Conservation (phyloP, 208 protist species). For the Kentomonas sorsogonicus region DNA sequence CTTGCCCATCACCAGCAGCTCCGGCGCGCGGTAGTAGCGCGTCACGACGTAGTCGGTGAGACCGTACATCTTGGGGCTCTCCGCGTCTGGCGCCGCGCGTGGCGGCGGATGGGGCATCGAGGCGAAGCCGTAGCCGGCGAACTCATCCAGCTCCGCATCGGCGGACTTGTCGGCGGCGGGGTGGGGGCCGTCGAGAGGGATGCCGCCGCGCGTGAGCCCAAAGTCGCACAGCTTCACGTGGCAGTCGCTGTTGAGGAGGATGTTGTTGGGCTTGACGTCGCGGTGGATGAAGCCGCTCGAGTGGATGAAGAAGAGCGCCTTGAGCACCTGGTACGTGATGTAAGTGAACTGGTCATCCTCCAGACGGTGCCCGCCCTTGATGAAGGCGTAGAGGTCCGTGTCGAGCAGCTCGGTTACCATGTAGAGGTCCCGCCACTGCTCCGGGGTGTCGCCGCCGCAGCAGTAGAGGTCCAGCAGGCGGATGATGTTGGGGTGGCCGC, state of each 20-base stretch:
- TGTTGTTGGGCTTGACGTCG: constrained; percentile 79
- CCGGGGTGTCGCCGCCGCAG: constrained; percentile 50
- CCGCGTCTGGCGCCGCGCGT: background rate
- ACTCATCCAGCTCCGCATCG: constrained; percentile 14
- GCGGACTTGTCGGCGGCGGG: background rate
- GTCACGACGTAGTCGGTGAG: constrained; percentile 94
- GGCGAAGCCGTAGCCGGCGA: constrained; percentile 21
- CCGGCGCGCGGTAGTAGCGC: constrained; percentile 97
- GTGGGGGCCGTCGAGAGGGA: constrained; percentile 10
- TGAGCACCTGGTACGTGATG: constrained; percentile 92
- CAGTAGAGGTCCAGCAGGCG: constrained; percentile 81
- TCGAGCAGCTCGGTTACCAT: constrained; percentile 79
- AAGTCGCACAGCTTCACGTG: constrained; percentile 74
- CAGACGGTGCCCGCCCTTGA: constrained; percentile 79
- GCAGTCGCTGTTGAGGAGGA: constrained; percentile 62
- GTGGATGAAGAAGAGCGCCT: constrained; percentile 72
- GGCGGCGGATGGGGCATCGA: background rate
- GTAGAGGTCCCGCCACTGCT: constrained; percentile 86
- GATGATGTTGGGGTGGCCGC: constrained; percentile 89
- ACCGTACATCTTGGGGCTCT: constrained; percentile 28
- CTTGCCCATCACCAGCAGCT: constrained; percentile 87
- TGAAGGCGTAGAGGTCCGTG: constrained; percentile 95
- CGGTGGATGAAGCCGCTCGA: constrained; percentile 63
- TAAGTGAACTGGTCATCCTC: constrained; percentile 93
- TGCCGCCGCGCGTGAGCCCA: constrained; percentile 52